phyloP scores from a whole-genome alignment of 768 basidiomycete species.

The Albatrellus ellisii region DNA sequence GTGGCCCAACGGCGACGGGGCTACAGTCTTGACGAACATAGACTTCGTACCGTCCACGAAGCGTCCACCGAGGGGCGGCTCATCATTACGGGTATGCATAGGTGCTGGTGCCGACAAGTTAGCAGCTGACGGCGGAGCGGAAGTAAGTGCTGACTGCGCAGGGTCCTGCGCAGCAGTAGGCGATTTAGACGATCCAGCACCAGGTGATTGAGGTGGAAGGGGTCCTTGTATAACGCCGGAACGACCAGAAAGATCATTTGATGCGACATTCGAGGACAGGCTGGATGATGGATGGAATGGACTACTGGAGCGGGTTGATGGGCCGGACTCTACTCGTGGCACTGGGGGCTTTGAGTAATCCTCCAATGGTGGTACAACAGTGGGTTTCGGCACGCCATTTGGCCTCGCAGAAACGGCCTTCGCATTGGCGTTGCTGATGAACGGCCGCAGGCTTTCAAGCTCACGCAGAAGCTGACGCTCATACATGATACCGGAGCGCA shows the following conservation, averaged over 20 bases:
- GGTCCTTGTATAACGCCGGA: slow-evolving; percentile 18
- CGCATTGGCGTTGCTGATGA: slow-evolving; percentile 56
- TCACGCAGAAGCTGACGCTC: slow-evolving; percentile 83
- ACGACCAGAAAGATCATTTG: slow-evolving; percentile 12
- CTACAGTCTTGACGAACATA: slow-evolving; percentile 54
- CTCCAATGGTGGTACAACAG: slow-evolving; percentile 48
- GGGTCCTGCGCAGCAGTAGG: background rate
- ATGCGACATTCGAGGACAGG: slow-evolving; percentile 3
- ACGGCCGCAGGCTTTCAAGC: slow-evolving; percentile 69
- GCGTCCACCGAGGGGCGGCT: slow-evolving; percentile 47
- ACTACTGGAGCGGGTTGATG: slow-evolving; percentile 14
- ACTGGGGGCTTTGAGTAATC: slow-evolving; percentile 32
- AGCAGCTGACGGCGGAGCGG: slow-evolving; percentile 11
- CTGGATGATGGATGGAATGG: slow-evolving; percentile 12
- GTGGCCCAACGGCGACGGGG: slow-evolving; percentile 20
- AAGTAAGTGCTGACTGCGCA: background rate
- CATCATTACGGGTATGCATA: slow-evolving; percentile 18
- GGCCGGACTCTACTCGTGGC: slow-evolving; percentile 12
- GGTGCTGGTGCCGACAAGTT: slow-evolving; percentile 15
- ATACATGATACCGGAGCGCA: slow-evolving; percentile 82
- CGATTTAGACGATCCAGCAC: slow-evolving; percentile 37
- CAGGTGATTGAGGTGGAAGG: slow-evolving; percentile 34
- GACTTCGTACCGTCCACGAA: slow-evolving; percentile 69
- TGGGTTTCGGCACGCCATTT: slow-evolving; percentile 46
- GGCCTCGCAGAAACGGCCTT: slow-evolving; percentile 31